A percentile compares a stretch with the other conserved stretches of the same genome.
These are phyloP conservation scores for Blastobotrys persicus DNA, from an alignment of 1,139 yeast genomes.

Conservation along the genomic window DNA sequence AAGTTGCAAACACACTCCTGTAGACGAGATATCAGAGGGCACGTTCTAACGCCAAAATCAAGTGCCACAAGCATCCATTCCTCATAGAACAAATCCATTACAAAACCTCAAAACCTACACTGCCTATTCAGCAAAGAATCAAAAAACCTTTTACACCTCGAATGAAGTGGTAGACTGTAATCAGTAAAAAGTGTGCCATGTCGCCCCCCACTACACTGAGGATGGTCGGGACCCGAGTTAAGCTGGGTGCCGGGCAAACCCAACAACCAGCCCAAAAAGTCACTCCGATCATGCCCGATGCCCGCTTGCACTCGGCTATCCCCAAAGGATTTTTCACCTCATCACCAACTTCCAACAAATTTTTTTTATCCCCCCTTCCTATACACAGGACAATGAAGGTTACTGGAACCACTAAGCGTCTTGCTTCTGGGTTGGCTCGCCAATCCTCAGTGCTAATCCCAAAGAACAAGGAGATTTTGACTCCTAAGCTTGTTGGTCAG, in stretches of 20 bases:
- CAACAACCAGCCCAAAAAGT: neutral
- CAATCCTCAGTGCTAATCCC: conserved; percentile 12
- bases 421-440: conserved; percentile 18
- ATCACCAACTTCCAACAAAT: conserved; percentile 1
- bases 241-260: neutral
- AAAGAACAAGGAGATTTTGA: conserved; percentile 19
- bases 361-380: conserved; percentile 8
- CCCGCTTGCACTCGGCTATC: conserved; percentile 5
- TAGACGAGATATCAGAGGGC: too few relatives aligned
- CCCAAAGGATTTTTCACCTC: conserved; percentile 1
- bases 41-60: too few relatives aligned
- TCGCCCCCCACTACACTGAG: neutral
- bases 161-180: too few relatives aligned
- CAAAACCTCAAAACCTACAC: too few relatives aligned
- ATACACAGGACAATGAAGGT: conserved; percentile 16
- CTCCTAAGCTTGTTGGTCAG: conserved; percentile 25
- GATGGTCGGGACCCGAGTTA: neutral
- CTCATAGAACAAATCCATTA: too few relatives aligned
- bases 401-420: conserved; percentile 16
- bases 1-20: too few relatives aligned
- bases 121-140: too few relatives aligned
- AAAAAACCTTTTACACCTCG: too few relatives aligned
- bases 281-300: neutral
- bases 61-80: too few relatives aligned
- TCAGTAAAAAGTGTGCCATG: too few relatives aligned